Evolutionary conservation across 306 rosid genomes (phyloP).

Genomic region (Malus orientalis): DNA sequence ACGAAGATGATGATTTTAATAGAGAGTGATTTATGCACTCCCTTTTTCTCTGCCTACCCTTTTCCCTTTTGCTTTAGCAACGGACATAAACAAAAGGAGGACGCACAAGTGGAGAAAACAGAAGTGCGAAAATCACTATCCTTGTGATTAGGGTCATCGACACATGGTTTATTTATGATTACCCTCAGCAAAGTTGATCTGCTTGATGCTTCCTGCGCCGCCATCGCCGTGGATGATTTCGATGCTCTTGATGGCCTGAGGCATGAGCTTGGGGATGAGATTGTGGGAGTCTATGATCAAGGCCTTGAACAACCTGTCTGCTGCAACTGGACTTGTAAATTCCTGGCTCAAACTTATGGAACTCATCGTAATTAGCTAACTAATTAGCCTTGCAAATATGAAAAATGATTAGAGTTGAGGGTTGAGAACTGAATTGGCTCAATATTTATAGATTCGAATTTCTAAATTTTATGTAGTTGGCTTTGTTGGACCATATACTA

Average conservation of each 20-base stretch:
- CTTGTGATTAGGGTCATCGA: too few species aligned
- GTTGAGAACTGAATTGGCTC: not conserved
- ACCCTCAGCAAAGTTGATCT: constrained; percentile 24
- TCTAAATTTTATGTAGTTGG: not conserved
- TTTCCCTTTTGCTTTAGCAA: not conserved
- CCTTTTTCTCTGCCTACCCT: not conserved
- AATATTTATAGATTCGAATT: not conserved
- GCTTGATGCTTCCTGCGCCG: constrained; percentile 27
- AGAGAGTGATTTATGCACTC: not conserved
- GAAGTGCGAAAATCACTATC: not conserved
- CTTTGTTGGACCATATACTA: not conserved
- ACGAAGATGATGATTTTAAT: too few species aligned
- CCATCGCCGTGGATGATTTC: constrained; percentile 26
- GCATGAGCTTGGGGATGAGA: constrained; percentile 29
- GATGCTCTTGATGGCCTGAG: constrained; percentile 25
- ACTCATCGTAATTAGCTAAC: constrained; percentile 3
- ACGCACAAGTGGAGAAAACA: not conserved
- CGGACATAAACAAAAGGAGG: not conserved
- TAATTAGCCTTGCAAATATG: not conserved
- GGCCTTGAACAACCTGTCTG: constrained; percentile 27
- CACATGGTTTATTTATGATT: not conserved
- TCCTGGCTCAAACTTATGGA: constrained; percentile 12
- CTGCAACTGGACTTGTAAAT: constrained; percentile 15
- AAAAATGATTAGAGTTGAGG: not conserved
- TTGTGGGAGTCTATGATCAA: constrained; percentile 22